Base-by-base conservation (phyloP, 305 asterid species). In the Solanum chacoense region DNA sequence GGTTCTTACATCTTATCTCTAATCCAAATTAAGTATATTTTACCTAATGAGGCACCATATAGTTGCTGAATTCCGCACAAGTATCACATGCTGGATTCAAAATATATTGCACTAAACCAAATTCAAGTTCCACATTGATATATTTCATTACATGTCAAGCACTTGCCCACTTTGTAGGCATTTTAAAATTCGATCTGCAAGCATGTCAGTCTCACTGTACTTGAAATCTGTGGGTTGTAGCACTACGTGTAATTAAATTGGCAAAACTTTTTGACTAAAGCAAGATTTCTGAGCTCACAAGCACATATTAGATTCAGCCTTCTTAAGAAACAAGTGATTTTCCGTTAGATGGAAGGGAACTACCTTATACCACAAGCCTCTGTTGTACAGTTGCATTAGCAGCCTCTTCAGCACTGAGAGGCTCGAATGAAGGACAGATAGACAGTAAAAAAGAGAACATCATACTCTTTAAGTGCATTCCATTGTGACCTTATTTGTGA, bases 401-500 rank as follows among this genome's bases (percentile, higher is more conserved):
- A 87, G 98, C 97, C 91, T 95, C 99, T 90, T 97, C 97, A 28
- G 94, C 93, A 92, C 98, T 97, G 69, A 96, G 91, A 76, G 99
- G 99, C 92, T 95, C 98, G 91, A 97, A 97, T 69, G 95, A 95
- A 91, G 96, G 98, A 88, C 94, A 95, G 74, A 97, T 91, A 34
- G 98, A 94, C 79, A 97, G 94, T 92, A 97, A 93, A 90, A 92
- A 97, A 97, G 37, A 97, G 95, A 88, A 97, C 99, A 91, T 97
- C 99, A 34, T 97, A 99, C 93, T 97, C 99, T 94, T 96, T 97
- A 37, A 97, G 94, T 40, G 98, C 93, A 94, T 97, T 97, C 99
- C 99, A 97, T 85, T 97, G 98, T 69, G 99, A 95, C 92, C 99
- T 95, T 85, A 97, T 95, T 92, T 95, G 99, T 87, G 99, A 95